Evolutionary conservation across 1,284 basidiomycete species (phyloP), one percentile per base, ranked within the genome.

Genomic region (Phellopilus nigrolimitatus): DNA sequence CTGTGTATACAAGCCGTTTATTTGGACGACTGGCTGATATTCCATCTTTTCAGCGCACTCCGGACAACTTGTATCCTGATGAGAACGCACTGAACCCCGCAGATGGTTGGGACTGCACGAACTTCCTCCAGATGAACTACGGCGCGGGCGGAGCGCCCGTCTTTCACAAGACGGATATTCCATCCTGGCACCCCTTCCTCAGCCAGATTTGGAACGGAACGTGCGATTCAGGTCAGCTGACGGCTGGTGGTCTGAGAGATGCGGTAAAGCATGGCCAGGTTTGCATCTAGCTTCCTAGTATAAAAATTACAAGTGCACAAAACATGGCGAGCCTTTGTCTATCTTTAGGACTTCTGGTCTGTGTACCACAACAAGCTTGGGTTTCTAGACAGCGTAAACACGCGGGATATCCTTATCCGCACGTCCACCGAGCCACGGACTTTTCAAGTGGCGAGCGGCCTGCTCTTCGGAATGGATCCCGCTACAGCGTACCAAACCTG

Each of bases 151-250:
- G 66, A 1, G 56, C 65, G 8, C 64, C 59, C 1, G 65, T 79
- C 25, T 72, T 67, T 47, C 72, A 74, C 54, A 55, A 71, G 43
- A 71, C 68, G 4, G 41, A 60, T 37, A 69, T 66, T 34, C 73
- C 74, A 1, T 55, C 65, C 4, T 62, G 65, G 66, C 73, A 79
- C 51, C 73, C 78, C 1, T 76, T 79, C 55, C 63, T 68, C 24
- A 62, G 60, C n/a, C 64, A 68, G 47, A 68, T 80, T n/a, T 80
- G 78, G 78, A 67, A 72, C 34, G 79, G 78, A 4, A 75, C 72
- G 2, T 80, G 78, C 59, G 75, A 79, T 57, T 56, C 66, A 12
- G 79, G 79, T 22, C 77, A 78, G 57, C 66, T 80, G 31, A 79
- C 78, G 0, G 61, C 64, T 1, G 76, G 62, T 17, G 78, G 78